A percentile compares a stretch with the other conserved stretches of the same genome.
phyloP scores from a whole-genome alignment of 2,329 filamentous ascomycete species.

The Colletotrichum navitas region DNA sequence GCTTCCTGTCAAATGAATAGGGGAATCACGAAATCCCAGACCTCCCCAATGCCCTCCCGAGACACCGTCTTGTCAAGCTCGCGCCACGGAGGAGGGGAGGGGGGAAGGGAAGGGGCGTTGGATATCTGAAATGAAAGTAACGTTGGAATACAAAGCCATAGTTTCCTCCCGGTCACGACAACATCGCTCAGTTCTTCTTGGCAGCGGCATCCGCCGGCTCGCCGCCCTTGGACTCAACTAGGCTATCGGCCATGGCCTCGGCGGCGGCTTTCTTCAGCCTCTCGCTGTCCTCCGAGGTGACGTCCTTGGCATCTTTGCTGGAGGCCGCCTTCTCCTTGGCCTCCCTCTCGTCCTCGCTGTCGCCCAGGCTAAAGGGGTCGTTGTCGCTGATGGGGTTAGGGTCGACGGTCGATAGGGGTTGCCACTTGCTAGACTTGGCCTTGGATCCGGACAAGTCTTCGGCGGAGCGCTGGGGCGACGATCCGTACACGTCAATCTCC shows the following conservation, averaged over 20 bases:
- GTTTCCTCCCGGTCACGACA: conserved; percentile 5
- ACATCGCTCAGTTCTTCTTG: conserved; percentile 51
- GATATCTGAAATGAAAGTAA: conserved; percentile 42
- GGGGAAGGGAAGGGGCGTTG: conserved; percentile 3
- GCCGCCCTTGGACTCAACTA: conserved; percentile 60
- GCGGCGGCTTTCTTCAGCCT: conserved; percentile 75
- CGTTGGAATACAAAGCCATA: conserved; percentile 17
- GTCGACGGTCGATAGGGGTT: conserved; percentile 87
- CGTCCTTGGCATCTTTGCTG: conserved; percentile 53
- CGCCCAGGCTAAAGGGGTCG: conserved; percentile 95
- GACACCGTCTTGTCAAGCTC: conserved; percentile 24
- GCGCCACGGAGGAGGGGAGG: conserved; percentile 13
- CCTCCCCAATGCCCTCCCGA: conserved; percentile 36
- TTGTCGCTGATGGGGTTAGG: conserved; percentile 75
- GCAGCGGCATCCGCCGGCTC: conserved; percentile 46
- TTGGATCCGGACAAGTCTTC: conserved; percentile 64
- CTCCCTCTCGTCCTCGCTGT: conserved; percentile 93
- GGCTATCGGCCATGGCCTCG: conserved; percentile 69
- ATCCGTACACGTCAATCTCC: conserved; percentile 82
- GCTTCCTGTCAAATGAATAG: conserved; percentile 38
- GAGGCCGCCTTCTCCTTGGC: conserved; percentile 70
- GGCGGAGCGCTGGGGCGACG: conserved; percentile 67
- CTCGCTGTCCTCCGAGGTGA: conserved; percentile 69
- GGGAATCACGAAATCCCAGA: conserved; percentile 33
- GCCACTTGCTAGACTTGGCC: conserved; percentile 92